Evolutionary conservation across 2,329 filamentous ascomycete species (phyloP), one percentile per base, ranked within the genome.

Genomic region (Ophiostoma tasmaniense): DNA sequence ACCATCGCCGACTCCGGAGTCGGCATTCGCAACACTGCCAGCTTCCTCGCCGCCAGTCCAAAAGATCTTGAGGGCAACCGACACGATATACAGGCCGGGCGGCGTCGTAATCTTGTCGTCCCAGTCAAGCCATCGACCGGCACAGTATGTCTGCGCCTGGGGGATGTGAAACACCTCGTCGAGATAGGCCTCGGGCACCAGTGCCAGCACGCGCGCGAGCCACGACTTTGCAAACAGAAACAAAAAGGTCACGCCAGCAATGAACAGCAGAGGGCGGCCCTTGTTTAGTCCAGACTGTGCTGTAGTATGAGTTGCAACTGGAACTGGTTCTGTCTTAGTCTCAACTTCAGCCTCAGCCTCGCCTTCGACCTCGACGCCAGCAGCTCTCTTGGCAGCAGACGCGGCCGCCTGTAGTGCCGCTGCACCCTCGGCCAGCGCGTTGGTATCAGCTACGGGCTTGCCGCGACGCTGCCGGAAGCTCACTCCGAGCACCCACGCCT

Each of bases 81-180:
- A 73, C 13, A 73, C 68, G 20, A 72, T 52, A 42, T 73, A 73
- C 81, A 99, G 81, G 42, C 93, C 95, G 0, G 95, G 94, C 0
- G 95, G 95, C 1, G 95, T 99, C 0, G 95, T 99, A 76, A 99
- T 95, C 77, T 98, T 99, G 70, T 94, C 90, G 78, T 99, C 93
- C 95, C 95, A 99, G 69, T 91, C 83, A 14, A 78, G 76, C 80
- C 90, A 96, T 68, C 85, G 84, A 13, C 90, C 89, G 55, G 85
- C 77, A 77, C 93, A 97, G 78, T 97, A 99, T 37, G 86, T 87
- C 75, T 96, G 92, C 0, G 93, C 93, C 79, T 99, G 95, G 0
- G 92, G 91, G 28, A 97, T 89, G 77, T 99, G 92, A 72, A 95
- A 96, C 37, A 92, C 82, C 76, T 96, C 92, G 76, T 96, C 92